A percentile compares a stretch with the other conserved stretches of the same genome.
These are phyloP conservation scores for Nyssa sinensis DNA, from an alignment of 148 eudicot species.

Conservation along the genomic window DNA sequence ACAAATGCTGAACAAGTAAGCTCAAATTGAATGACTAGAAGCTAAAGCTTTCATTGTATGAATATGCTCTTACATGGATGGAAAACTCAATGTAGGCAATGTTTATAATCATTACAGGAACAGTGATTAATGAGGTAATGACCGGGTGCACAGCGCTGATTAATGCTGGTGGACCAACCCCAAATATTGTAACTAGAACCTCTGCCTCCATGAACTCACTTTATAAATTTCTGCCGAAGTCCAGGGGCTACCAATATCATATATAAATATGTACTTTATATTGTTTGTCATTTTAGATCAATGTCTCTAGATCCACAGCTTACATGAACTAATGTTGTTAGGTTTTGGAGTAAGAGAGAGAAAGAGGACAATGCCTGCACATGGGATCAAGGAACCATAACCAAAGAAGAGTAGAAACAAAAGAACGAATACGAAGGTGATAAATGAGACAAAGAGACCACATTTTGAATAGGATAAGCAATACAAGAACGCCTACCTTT, in stretches of 20 bases:
- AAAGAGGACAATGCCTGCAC: no score
- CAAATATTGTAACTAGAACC: background rate
- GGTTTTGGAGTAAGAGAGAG: no score
- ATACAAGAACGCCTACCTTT: no score
- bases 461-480: no score
- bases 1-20: background rate
- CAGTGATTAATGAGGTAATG: background rate
- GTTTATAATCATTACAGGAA: background rate
- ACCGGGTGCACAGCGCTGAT: background rate
- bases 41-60: no score
- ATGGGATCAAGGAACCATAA: no score
- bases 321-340: background rate
- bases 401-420: no score
- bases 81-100: background rate
- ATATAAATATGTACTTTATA: no score
- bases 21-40: background rate
- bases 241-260: background rate
- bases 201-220: constrained; percentile 2
- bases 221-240: background rate
- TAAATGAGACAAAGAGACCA: no score
- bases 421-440: no score
- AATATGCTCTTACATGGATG: no score
- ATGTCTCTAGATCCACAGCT: background rate
- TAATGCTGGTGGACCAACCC: background rate
- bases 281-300: background rate